Base-by-base conservation (phyloP, 768 basidiomycete genomes). In the Phylloporus sp. region DNA sequence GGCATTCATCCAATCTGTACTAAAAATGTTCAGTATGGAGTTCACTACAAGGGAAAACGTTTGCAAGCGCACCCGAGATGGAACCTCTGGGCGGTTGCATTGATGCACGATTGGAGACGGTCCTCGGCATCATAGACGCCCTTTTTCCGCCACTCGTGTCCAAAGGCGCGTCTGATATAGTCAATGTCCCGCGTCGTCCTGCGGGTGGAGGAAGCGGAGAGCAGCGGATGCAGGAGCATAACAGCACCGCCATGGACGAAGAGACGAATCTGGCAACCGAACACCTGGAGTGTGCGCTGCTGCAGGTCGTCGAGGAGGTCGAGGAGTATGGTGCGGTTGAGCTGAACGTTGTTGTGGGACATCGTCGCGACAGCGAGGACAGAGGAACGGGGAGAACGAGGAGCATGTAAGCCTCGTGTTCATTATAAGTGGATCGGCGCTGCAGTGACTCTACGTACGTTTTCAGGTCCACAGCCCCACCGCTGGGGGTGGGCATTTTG, bases 161-260 rank as follows among this genome's bases (percentile, higher is more conserved):
- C 74, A 50, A 88, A 86, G 0, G 81, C 77, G 4, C 86, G 77
- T 26, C 78, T 71, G 50, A 86, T 79, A 65, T 82, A 81, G 69
- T 88, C 86, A 22, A 88, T 73, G 60, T 88, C 86, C 28, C 83
- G 74, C 0, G 86, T 88, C 16, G 74, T 76, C 12, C 72, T 74
- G 42, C 82, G 73, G 16, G 72, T 70, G 24, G 69, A 72, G 49
- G 72, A 71, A 49, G 49, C 61, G 47, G 62, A 73, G 59, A 69
- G 68, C 1, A 67, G 62, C 0, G 73, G 74, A 41, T 88, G 85
- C 2, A 88, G 74, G 22, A 88, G 76, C 84, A 88, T 86, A 49
- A 84, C 84, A 0, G 84, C 85, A 1, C 86, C 86, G 20, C 86
- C 86, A 51, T 88, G 86, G 0, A 85, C 73, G 43, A 87, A 80